Conservation (phyloP, 129 eudicot genomes). For the Calendula officinalis region DNA sequence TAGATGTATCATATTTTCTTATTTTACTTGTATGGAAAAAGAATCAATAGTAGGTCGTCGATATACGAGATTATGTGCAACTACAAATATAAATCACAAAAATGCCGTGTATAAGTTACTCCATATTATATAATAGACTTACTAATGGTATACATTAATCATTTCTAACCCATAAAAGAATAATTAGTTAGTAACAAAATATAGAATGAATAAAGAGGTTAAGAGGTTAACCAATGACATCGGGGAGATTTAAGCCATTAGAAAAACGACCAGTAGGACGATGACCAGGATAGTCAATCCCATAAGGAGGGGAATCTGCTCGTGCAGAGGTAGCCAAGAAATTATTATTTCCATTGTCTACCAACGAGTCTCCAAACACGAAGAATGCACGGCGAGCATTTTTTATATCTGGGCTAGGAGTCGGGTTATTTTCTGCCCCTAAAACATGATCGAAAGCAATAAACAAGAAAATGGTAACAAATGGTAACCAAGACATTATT, state of each 20-base stretch:
- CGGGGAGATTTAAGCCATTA: constrained; percentile 37
- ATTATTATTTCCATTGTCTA: constrained; percentile 40
- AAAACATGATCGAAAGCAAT: constrained; percentile 11
- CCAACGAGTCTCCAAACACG: constrained; percentile 44
- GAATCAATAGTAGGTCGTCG: no score
- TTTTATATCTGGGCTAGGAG: not conserved
- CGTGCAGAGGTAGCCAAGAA: constrained; percentile 34
- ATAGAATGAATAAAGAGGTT: not conserved
- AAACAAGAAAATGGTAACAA: constrained; percentile 16
- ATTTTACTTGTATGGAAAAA: no score
- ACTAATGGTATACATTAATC: no score
- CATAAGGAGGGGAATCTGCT: constrained; percentile 41
- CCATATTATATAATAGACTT: no score
- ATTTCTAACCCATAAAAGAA: not conserved
- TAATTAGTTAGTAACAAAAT: not conserved
- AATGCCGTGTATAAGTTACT: no score
- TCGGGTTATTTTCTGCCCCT: not conserved
- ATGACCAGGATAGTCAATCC: constrained; percentile 34
- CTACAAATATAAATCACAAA: no score
- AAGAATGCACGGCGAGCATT: constrained; percentile 24
- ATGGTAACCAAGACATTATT: constrained; percentile 24
- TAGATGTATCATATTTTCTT: no score
- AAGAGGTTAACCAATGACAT: constrained; percentile 30
- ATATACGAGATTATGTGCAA: no score
- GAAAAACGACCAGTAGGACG: constrained; percentile 43